Conservation (phyloP, 2,329 filamentous ascomycete genomes). For the Pseudocercospora eumusae region DNA sequence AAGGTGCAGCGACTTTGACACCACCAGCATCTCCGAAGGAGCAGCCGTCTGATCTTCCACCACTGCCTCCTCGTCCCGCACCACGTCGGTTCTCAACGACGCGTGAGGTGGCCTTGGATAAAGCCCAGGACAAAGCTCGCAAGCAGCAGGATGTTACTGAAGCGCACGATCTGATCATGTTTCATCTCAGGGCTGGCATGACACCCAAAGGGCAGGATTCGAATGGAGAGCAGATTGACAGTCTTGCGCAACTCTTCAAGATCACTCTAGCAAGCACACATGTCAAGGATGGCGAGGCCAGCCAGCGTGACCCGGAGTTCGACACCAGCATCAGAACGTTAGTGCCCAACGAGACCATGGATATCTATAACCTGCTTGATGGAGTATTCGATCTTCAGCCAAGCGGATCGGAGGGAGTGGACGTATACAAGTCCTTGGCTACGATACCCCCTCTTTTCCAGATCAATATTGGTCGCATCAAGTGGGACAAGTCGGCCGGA, state of each 20-base stretch:
- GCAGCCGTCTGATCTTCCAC: constrained; percentile 47
- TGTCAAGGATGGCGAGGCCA: constrained; percentile 25
- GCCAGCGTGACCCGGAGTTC: constrained; percentile 21
- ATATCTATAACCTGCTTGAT: constrained; percentile 82
- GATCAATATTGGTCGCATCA: constrained; percentile 82
- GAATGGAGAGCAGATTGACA: constrained; percentile 75
- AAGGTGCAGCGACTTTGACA: constrained; percentile 31
- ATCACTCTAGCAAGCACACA: constrained; percentile 30
- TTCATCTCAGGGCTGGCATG: constrained; percentile 87
- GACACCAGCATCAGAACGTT: constrained; percentile 66
- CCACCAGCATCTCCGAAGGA: constrained; percentile 36
- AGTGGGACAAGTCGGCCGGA: constrained; percentile 62
- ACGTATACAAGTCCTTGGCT: constrained; percentile 67
- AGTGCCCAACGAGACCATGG: constrained; percentile 59
- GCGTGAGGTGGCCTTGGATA: constrained; percentile 43
- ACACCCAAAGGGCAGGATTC: constrained; percentile 65
- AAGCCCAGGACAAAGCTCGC: constrained; percentile 59
- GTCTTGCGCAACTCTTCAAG: constrained; percentile 36
- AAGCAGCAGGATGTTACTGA: constrained; percentile 91
- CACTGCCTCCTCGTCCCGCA: constrained; percentile 51
- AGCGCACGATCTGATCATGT: constrained; percentile 89
- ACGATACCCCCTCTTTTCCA: constrained; percentile 76
- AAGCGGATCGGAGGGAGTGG: constrained; percentile 58
- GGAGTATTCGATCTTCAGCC: constrained; percentile 80
- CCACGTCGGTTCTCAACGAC: constrained; percentile 34